phyloP scores from a whole-genome alignment of 164 flowering plant genomes.

The Annona cherimola region DNA sequence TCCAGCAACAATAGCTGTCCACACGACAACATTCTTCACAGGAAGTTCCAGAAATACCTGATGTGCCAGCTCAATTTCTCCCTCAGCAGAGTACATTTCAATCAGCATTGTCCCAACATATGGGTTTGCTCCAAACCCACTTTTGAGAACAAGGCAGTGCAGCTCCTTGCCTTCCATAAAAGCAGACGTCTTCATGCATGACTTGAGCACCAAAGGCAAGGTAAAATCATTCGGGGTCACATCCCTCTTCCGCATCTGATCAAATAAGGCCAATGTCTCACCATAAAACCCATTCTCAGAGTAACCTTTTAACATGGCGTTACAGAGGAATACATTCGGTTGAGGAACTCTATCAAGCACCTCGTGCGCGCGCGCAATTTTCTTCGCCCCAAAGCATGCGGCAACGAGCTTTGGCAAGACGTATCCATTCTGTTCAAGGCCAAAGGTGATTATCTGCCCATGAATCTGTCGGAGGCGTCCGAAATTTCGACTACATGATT shows the following conservation, averaged over 20 bases:
- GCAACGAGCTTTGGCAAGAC: constrained; percentile 42
- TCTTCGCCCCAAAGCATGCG: constrained; percentile 19
- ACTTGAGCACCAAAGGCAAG: constrained; percentile 52
- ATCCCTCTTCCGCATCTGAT: constrained; percentile 35
- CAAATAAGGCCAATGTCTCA: constrained; percentile 36
- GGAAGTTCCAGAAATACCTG: constrained; percentile 53
- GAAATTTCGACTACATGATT: constrained; percentile 34
- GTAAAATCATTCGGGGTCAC: constrained; percentile 50
- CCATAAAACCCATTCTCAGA: constrained; percentile 27
- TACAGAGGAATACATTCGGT: constrained; percentile 41
- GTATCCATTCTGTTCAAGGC: constrained; percentile 31
- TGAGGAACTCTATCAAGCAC: constrained; percentile 44
- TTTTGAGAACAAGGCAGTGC: constrained; percentile 43
- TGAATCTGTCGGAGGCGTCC: constrained; percentile 46
- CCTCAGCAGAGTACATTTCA: constrained; percentile 46
- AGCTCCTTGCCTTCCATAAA: constrained; percentile 42
- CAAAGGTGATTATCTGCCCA: constrained; percentile 35
- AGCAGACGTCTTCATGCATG: constrained; percentile 37
- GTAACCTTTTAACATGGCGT: constrained; percentile 57
- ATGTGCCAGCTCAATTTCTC: constrained; percentile 34
- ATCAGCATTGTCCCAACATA: constrained; percentile 58
- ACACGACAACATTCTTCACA: constrained; percentile 52
- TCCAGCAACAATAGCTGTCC: constrained; percentile 58
- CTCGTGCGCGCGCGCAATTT: constrained; percentile 33
- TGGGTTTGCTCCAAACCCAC: constrained; percentile 41